Percentiles rank a stretch among this genome's conserved stretches.
Conservation (phyloP, 1,139 yeast species). For the Pichia terricola region DNA sequence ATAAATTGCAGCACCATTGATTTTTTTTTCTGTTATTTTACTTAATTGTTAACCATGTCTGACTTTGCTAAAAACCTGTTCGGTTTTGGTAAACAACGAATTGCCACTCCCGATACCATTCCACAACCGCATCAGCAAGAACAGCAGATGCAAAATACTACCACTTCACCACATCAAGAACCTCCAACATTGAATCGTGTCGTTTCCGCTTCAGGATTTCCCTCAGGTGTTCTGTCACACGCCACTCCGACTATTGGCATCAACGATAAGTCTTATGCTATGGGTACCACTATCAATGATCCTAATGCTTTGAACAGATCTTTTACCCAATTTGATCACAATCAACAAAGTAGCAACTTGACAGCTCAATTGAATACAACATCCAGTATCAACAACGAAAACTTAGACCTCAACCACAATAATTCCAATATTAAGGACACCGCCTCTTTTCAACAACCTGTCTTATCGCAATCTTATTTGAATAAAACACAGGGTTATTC, state of each 20-base stretch:
- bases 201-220: constrained; percentile 18
- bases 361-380: constrained; percentile 19
- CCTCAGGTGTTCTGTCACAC: constrained; percentile 28
- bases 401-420: background rate
- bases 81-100: constrained; percentile 34
- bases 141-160: background rate
- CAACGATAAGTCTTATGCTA: constrained; percentile 50
- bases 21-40: too few relatives aligned
- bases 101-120: background rate
- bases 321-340: constrained; percentile 20
- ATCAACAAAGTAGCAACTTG: constrained; percentile 17
- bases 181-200: constrained; percentile 5
- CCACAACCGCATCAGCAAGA: background rate
- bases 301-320: constrained; percentile 21
- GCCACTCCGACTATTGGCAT: constrained; percentile 61
- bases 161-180: too few relatives aligned
- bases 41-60: constrained; percentile 32
- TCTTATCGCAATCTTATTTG: background rate
- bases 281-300: constrained; percentile 51
- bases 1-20: too few relatives aligned
- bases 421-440: background rate
- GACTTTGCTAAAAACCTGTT: constrained; percentile 55
- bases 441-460: constrained; percentile 11
- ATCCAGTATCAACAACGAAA: constrained; percentile 3
- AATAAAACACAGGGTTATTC: constrained; percentile 8